Percentiles rank a stretch among this genome's conserved stretches.
These are phyloP conservation scores for Phaeomoniella chlamydospora DNA, from an alignment of 2,329 filamentous ascomycete genomes.

Conservation along the genomic window DNA sequence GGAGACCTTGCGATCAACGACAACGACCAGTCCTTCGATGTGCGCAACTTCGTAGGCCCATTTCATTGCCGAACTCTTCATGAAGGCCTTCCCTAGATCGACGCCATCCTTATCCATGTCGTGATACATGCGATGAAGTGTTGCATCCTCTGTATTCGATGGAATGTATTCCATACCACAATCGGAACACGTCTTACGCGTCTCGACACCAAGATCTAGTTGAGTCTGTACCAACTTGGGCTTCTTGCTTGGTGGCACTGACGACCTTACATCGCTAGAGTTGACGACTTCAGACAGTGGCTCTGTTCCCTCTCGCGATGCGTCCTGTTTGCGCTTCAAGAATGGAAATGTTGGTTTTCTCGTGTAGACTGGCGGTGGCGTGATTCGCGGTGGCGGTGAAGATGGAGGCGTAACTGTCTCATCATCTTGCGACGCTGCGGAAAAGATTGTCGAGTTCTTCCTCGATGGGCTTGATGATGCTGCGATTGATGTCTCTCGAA, in stretches of 20 bases:
- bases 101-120: constrained; percentile 46
- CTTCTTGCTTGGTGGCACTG: constrained; percentile 6
- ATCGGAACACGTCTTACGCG: constrained; percentile 40
- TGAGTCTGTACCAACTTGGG: constrained; percentile 41
- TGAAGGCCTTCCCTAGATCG: constrained; percentile 44
- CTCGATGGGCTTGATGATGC: constrained; percentile 30
- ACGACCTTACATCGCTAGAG: constrained; percentile 4
- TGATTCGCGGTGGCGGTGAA: constrained; percentile 27
- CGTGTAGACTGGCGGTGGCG: constrained; percentile 24
- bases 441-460: constrained; percentile 28
- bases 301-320: constrained; percentile 10
- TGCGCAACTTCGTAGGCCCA: constrained; percentile 36
- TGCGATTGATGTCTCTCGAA: constrained; percentile 28
- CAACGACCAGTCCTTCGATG: constrained; percentile 39
- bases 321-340: constrained; percentile 28
- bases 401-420: constrained; percentile 33
- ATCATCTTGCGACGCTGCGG: constrained; percentile 23
- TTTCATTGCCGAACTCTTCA: constrained; percentile 34
- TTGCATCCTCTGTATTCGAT: constrained; percentile 45
- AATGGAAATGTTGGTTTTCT: constrained; percentile 37
- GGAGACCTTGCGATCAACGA: constrained; percentile 40
- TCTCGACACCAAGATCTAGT: constrained; percentile 41
- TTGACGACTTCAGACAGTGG: constrained; percentile 13
- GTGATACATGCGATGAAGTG: constrained; percentile 50
- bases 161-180: constrained; percentile 56